Conservation (phyloP, 495 filamentous ascomycete species). For the Lophiotrema nucula region DNA sequence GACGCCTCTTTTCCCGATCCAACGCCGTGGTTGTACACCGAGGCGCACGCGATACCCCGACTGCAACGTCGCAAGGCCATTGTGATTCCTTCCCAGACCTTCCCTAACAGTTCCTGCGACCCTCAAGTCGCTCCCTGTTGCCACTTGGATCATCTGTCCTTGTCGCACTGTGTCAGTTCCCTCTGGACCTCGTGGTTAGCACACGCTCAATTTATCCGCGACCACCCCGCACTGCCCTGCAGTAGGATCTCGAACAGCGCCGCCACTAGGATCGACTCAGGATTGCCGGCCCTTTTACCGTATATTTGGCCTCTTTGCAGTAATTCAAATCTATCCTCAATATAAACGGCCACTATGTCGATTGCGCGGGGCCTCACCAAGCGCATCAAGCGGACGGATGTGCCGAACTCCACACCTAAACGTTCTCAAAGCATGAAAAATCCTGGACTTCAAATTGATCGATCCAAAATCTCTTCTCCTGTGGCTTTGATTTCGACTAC, state of each 20-base stretch:
- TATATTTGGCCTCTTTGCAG: slow-evolving; percentile 13
- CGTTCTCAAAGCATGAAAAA: slow-evolving; percentile 44
- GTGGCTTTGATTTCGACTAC: slow-evolving; percentile 88
- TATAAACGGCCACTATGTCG: slow-evolving; percentile 40
- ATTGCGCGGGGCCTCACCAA: slow-evolving; percentile 31
- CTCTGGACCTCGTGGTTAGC: background rate
- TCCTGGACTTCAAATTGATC: slow-evolving; percentile 28
- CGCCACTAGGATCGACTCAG: slow-evolving; percentile 1
- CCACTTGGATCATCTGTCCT: background rate
- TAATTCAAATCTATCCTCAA: slow-evolving; percentile 37
- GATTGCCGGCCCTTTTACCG: slow-evolving; percentile 32
- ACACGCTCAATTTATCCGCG: slow-evolving; percentile 30
- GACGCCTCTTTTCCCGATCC: slow-evolving; percentile 15
- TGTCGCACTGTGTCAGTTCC: too few relatives aligned
- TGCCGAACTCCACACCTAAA: slow-evolving; percentile 11
- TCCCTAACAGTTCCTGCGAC: slow-evolving; percentile 12
- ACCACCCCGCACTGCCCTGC: slow-evolving; percentile 27
- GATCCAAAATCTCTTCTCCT: slow-evolving; percentile 76
- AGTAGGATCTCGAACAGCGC: slow-evolving; percentile 8
- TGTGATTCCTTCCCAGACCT: slow-evolving; percentile 10
- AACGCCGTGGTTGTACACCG: slow-evolving; percentile 16
- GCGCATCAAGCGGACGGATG: slow-evolving; percentile 29
- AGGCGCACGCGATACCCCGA: slow-evolving; percentile 18
- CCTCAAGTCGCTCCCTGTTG: background rate
- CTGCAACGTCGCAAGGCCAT: slow-evolving; percentile 3